These are phyloP conservation scores for Phyllostachys edulis DNA, from an alignment of 176 grass and related monocot species.

Conservation along the genomic window DNA sequence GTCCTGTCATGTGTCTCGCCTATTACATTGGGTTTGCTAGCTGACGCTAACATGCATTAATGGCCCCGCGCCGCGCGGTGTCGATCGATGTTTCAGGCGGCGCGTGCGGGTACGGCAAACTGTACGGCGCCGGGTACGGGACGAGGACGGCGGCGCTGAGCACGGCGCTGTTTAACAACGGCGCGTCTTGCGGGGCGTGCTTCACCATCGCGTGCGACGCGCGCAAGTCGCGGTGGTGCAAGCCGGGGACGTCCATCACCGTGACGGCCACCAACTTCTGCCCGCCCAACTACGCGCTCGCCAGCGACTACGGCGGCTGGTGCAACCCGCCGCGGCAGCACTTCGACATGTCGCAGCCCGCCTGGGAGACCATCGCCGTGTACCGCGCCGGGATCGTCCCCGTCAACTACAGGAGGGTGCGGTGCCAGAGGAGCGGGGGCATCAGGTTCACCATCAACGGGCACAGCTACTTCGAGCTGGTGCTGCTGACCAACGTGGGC, in stretches of 20 bases:
- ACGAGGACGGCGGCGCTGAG: slow-evolving; percentile 61
- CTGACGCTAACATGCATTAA: not conserved
- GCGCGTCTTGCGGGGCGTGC: slow-evolving; percentile 51
- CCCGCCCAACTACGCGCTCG: slow-evolving; percentile 71
- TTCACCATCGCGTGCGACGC: slow-evolving; percentile 43
- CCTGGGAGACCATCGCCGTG: slow-evolving; percentile 64
- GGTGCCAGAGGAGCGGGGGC: slow-evolving; percentile 43
- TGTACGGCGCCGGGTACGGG: slow-evolving; percentile 58
- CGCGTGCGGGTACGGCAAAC: slow-evolving; percentile 90
- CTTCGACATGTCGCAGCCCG: slow-evolving; percentile 86
- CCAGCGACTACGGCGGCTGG: slow-evolving; percentile 57
- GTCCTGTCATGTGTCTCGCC: too few relatives aligned
- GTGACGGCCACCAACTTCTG: slow-evolving; percentile 93
- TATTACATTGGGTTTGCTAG: not conserved
- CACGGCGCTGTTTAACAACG: slow-evolving; percentile 33
- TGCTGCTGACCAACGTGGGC: slow-evolving; percentile 50
- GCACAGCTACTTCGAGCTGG: slow-evolving; percentile 59
- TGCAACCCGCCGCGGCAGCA: slow-evolving; percentile 71
- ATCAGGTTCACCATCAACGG: slow-evolving; percentile 59
- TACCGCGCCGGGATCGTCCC: slow-evolving; percentile 75
- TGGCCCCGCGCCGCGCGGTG: not conserved
- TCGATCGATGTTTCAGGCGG: slow-evolving; percentile 49
- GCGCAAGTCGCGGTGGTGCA: slow-evolving; percentile 32
- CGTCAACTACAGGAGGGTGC: slow-evolving; percentile 47
- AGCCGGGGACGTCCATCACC: slow-evolving; percentile 35